Evolutionary conservation across 495 filamentous ascomycete genomes (phyloP).

Genomic region (Lineolata rhizophorae): DNA sequence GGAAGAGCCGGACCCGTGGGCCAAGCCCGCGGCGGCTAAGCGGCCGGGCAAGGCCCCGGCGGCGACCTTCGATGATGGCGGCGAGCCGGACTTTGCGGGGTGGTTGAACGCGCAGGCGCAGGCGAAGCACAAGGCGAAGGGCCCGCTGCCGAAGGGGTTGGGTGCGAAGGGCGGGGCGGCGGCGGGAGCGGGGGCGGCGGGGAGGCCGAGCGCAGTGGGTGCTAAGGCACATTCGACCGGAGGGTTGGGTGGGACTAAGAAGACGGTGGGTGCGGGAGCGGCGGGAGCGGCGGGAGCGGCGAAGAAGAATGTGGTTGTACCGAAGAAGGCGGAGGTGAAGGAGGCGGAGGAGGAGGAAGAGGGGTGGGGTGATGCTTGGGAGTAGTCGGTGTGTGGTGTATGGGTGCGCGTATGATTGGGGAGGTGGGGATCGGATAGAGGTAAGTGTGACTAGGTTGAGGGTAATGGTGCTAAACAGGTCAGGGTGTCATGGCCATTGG

Average conservation of each 20-base stretch:
- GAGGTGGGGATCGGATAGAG: too few relatives aligned
- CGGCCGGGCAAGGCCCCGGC: conserved; percentile 14
- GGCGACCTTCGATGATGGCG: conserved; percentile 46
- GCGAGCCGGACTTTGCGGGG: conserved; percentile 81
- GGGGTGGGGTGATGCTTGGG: conserved; percentile 50
- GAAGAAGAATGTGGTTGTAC: conserved; percentile 4
- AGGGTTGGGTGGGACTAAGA: conserved; percentile 16
- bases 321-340: conserved; percentile 27
- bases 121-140: conserved; percentile 35
- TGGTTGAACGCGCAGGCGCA: conserved; percentile 71
- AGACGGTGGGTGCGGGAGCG: conserved; percentile 17
- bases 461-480: too few relatives aligned
- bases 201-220: conserved; percentile 9
- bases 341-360: conserved; percentile 31
- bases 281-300: conserved; percentile 15
- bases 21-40: conserved; percentile 7
- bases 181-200: conserved; percentile 7
- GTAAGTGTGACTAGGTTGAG: too few relatives aligned
- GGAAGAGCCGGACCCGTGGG: conserved; percentile 8
- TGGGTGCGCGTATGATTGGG: too few relatives aligned
- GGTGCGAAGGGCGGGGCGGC: conserved; percentile 33
- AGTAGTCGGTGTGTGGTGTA: too few relatives aligned
- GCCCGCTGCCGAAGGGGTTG: conserved; percentile 57
- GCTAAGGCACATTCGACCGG: conserved; percentile 17
- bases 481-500: too few relatives aligned